A percentile compares a stretch with the other conserved stretches of the same genome.
Evolutionary conservation across 805 yeast species (phyloP).

Genomic region (Saturnispora saitoi): DNA sequence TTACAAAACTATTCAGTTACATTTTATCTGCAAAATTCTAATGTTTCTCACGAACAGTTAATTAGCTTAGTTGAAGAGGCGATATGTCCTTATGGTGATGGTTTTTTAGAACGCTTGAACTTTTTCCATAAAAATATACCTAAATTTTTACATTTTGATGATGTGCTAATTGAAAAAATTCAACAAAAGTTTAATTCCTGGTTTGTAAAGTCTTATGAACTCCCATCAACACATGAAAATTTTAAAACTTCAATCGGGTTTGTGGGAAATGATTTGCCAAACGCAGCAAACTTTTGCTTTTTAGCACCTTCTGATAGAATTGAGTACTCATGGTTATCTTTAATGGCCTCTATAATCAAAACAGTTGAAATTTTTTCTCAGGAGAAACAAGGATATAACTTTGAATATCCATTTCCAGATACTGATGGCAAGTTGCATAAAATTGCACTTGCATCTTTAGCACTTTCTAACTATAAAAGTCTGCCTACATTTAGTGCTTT

Average conservation of each 20-base stretch:
- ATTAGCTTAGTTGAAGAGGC: neutral
- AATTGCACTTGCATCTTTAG: neutral
- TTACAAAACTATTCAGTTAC: neutral
- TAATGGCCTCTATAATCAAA: conserved; percentile 14
- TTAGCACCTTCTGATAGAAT: conserved; percentile 11
- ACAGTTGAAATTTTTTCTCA: conserved; percentile 9
- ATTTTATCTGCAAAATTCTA: neutral
- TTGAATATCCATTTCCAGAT: conserved; percentile 4
- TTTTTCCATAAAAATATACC: conserved; percentile 16
- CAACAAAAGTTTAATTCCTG: conserved; percentile 8
- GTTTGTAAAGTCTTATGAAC: conserved; percentile 4
- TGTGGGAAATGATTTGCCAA: neutral
- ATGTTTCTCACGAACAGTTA: conserved; percentile 1
- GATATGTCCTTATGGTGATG: conserved; percentile 12
- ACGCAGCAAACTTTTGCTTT: conserved; percentile 2
- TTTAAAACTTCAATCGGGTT: neutral
- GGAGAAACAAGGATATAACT: neutral
- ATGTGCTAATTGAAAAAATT: conserved; percentile 12
- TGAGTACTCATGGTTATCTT: conserved; percentile 15
- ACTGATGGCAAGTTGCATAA: neutral
- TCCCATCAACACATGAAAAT: neutral
- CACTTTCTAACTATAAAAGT: neutral
- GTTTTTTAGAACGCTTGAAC: conserved; percentile 15
- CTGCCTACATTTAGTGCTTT: neutral
- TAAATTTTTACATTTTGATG: conserved; percentile 10